Evolutionary conservation across 768 basidiomycete genomes (phyloP).

Genomic region (Mycena galericulata): DNA sequence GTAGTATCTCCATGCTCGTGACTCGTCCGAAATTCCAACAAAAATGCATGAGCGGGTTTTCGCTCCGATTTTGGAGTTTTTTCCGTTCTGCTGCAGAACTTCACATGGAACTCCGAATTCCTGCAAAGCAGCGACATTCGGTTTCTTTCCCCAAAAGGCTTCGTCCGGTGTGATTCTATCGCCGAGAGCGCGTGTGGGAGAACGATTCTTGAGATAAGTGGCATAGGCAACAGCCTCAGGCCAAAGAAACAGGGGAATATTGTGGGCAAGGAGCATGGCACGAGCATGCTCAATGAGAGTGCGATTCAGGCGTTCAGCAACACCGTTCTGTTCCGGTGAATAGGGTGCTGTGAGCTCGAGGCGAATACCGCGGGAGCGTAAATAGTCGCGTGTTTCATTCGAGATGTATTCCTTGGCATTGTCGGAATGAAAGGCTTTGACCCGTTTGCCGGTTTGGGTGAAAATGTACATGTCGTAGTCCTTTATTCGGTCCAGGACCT

Average conservation of each 20-base stretch:
- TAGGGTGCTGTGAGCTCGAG: constrained; percentile 10
- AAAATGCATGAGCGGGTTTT: constrained; percentile 21
- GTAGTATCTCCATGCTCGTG: constrained; percentile 29
- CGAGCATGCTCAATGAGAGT: constrained; percentile 37
- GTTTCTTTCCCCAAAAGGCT: constrained; percentile 31
- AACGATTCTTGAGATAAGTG: constrained; percentile 39
- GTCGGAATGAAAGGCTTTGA: constrained; percentile 15
- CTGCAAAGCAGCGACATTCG: constrained; percentile 26
- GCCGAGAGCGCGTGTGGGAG: constrained; percentile 26
- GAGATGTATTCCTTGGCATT: constrained; percentile 10
- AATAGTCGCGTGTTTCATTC: constrained; percentile 20
- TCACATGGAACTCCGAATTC: constrained; percentile 15
- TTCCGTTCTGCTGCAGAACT: constrained; percentile 9
- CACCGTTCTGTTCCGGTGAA: constrained; percentile 45
- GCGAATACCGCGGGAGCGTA: constrained; percentile 35
- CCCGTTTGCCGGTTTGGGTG: not conserved
- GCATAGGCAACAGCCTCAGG: constrained; percentile 35
- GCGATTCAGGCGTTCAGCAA: constrained; percentile 43
- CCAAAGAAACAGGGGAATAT: constrained; percentile 34
- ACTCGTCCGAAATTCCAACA: constrained; percentile 33
- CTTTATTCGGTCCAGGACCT: not conserved
- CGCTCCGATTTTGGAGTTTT: constrained; percentile 1
- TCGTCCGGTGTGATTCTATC: constrained; percentile 31
- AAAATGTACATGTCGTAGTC: constrained; percentile 12
- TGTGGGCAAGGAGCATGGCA: constrained; percentile 34